These are phyloP conservation scores for Gentiana dahurica DNA, from an alignment of 257 asterid species.

Conservation along the genomic window DNA sequence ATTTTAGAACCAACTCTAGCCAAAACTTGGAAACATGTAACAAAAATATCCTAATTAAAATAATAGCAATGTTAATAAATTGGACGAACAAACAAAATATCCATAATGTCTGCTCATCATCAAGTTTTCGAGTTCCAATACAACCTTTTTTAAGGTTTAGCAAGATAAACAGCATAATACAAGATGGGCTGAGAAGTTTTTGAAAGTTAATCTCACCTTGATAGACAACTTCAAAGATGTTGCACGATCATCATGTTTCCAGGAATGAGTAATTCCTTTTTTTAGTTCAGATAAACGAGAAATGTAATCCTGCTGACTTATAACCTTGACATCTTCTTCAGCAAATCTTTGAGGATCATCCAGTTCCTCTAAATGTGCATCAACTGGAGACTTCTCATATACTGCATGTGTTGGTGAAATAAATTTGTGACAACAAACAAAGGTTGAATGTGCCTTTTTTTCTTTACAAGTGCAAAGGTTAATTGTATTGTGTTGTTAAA, in stretches of 20 bases:
- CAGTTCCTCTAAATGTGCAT: slow-evolving; percentile 47
- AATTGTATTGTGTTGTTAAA: too few species aligned
- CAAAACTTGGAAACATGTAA: background rate
- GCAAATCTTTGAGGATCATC: slow-evolving; percentile 38
- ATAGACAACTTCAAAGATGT: slow-evolving; percentile 73
- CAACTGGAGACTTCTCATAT: slow-evolving; percentile 30
- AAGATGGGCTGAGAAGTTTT: background rate
- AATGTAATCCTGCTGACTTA: slow-evolving; percentile 63
- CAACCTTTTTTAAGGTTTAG: background rate
- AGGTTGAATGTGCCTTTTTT: too few species aligned
- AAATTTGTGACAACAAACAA: background rate
- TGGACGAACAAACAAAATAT: background rate
- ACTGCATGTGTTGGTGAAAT: slow-evolving; percentile 27
- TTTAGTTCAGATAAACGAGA: slow-evolving; percentile 56
- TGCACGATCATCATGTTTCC: slow-evolving; percentile 67
- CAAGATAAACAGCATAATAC: background rate
- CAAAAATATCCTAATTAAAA: too few species aligned
- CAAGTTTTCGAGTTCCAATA: background rate
- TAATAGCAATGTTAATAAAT: too few species aligned
- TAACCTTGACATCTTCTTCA: slow-evolving; percentile 42
- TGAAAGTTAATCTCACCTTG: slow-evolving; percentile 40
- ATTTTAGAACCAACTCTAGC: background rate
- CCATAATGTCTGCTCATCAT: background rate
- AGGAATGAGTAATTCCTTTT: slow-evolving; percentile 56
- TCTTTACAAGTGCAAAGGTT: too few species aligned